Evolutionary conservation across 2,329 filamentous ascomycete species (phyloP).

Genomic region (Monosporascus sp.): DNA sequence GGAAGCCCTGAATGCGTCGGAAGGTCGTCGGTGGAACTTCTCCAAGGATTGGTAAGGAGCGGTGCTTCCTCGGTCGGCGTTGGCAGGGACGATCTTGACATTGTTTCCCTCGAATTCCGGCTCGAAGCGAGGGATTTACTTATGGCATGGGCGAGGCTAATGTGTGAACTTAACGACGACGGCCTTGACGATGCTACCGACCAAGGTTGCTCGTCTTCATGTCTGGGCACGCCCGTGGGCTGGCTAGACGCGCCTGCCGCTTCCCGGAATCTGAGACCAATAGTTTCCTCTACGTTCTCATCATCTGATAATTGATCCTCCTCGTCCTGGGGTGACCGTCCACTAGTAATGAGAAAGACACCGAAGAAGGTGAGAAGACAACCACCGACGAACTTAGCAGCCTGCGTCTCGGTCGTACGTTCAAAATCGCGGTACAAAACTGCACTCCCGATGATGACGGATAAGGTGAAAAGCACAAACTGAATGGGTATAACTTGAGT

Average conservation of each 20-base stretch:
- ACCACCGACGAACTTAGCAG: slow-evolving; percentile 81
- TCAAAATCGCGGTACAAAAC: slow-evolving; percentile 94
- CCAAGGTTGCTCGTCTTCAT: slow-evolving; percentile 6
- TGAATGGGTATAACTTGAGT: slow-evolving; percentile 98
- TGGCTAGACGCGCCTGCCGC: slow-evolving; percentile 30
- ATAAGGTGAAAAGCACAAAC: slow-evolving; percentile 94
- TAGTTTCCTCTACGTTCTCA: slow-evolving; percentile 60
- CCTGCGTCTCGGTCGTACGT: slow-evolving; percentile 67
- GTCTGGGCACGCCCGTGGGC: slow-evolving; percentile 15
- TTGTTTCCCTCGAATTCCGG: slow-evolving; percentile 26
- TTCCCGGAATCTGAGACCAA: slow-evolving; percentile 48
- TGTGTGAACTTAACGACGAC: slow-evolving; percentile 43
- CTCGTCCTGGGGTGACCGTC: slow-evolving; percentile 56
- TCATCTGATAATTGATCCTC: slow-evolving; percentile 54
- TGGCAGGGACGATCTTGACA: slow-evolving; percentile 25
- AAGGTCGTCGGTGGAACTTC: slow-evolving; percentile 28
- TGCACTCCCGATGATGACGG: slow-evolving; percentile 90
- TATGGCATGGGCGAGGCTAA: slow-evolving; percentile 37
- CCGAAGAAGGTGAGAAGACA: slow-evolving; percentile 91
- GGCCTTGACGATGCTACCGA: slow-evolving; percentile 35
- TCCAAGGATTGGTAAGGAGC: slow-evolving; percentile 41
- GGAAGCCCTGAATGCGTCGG: slow-evolving; percentile 30
- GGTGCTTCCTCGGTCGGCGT: slow-evolving; percentile 33
- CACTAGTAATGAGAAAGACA: slow-evolving; percentile 95
- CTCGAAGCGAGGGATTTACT: slow-evolving; percentile 33